A percentile compares a stretch with the other conserved stretches of the same genome.
Evolutionary conservation across 306 rosid genomes (phyloP).

Genomic region (Sicyos baderoa): DNA sequence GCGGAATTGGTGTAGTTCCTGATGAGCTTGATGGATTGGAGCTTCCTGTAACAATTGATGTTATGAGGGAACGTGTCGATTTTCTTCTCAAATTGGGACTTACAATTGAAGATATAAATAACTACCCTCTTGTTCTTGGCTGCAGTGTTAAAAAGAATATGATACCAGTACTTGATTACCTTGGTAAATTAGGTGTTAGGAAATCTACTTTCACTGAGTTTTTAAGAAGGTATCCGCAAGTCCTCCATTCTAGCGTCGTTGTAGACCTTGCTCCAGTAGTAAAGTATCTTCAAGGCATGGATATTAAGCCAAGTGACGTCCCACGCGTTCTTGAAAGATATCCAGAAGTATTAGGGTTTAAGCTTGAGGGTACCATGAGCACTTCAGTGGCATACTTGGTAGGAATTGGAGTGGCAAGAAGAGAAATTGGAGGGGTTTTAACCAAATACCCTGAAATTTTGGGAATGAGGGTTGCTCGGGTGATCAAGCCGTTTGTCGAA

Average conservation of each 20-base stretch:
- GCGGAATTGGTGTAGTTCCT: conserved; percentile 68
- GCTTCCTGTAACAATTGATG: conserved; percentile 85
- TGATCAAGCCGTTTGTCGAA: conserved; percentile 89
- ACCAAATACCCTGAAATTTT: conserved; percentile 82
- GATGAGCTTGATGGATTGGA: conserved; percentile 99
- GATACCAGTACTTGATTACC: conserved; percentile 97
- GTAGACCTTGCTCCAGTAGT: conserved; percentile 82
- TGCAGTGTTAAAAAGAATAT: conserved; percentile 97
- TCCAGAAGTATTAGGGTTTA: conserved; percentile 84
- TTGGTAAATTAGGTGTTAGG: conserved; percentile 91
- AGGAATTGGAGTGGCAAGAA: conserved; percentile 82
- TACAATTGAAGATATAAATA: conserved; percentile 70
- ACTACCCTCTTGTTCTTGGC: conserved; percentile 91
- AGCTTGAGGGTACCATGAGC: conserved; percentile 99
- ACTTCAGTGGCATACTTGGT: conserved; percentile 88
- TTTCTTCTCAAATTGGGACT: conserved; percentile 86
- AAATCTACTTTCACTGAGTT: conserved; percentile 69
- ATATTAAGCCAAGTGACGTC: conserved; percentile 60
- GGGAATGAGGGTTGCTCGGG: conserved; percentile 89
- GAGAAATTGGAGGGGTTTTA: conserved; percentile 76
- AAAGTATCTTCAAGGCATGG: conserved; percentile 91
- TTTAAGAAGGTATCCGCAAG: conserved; percentile 85
- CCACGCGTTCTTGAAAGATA: conserved; percentile 83
- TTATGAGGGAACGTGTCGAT: conserved; percentile 86
- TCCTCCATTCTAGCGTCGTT: conserved; percentile 92